Percentiles rank a stretch among this genome's conserved stretches.
These are phyloP conservation scores for Dendrothele bispora DNA, from an alignment of 768 basidiomycete species.

Conservation along the genomic window DNA sequence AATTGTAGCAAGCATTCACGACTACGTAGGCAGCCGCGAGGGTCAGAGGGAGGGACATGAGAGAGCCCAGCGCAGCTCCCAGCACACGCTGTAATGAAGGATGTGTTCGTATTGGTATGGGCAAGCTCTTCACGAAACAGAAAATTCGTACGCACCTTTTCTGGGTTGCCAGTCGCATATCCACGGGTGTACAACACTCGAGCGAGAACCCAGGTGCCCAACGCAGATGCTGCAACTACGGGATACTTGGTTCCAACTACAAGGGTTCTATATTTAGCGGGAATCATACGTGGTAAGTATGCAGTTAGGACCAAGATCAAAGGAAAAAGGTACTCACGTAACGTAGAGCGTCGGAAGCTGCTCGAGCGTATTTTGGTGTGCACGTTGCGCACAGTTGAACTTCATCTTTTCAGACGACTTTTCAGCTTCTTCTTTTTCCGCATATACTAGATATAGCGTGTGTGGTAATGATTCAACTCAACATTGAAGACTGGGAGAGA, in stretches of 20 bases:
- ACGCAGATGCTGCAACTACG: slow-evolving; percentile 3
- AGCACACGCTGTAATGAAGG: no score
- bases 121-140: no score
- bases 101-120: no score
- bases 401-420: slow-evolving; percentile 32
- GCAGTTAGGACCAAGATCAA: background rate
- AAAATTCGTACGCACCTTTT: slow-evolving; percentile 1
- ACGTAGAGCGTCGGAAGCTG: slow-evolving; percentile 1
- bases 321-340: background rate
- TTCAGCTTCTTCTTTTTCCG: slow-evolving; percentile 43
- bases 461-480: background rate
- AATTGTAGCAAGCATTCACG: no score
- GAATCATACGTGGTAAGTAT: background rate
- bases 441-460: slow-evolving; percentile 41
- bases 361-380: slow-evolving; percentile 33
- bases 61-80: no score
- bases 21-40: no score
- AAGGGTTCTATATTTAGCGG: background rate
- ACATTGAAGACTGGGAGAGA: background rate
- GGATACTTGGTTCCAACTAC: slow-evolving; percentile 2
- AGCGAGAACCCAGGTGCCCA: slow-evolving; percentile 1
- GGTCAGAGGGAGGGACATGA: no score
- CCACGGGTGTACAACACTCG: slow-evolving; percentile 1
- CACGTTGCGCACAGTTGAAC: slow-evolving; percentile 54
- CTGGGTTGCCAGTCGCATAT: background rate